These are phyloP conservation scores for Gomphus sp. DNA, from an alignment of 1,284 basidiomycete species.

Conservation along the genomic window DNA sequence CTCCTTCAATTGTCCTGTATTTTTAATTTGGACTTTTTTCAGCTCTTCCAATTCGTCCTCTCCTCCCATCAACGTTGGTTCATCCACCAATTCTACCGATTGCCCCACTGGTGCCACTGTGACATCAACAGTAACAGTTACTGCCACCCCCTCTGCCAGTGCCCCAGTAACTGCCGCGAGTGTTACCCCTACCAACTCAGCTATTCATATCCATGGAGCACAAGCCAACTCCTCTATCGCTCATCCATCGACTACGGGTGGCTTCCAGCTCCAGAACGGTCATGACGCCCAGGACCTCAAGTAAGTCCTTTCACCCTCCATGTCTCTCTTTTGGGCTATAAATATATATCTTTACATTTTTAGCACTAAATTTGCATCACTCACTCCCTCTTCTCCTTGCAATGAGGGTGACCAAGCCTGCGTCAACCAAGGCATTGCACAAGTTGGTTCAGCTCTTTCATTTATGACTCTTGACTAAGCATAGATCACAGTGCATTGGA, in stretches of 20 bases:
- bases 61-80: neutral
- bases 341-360: neutral
- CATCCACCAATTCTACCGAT: neutral
- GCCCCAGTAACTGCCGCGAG: neutral
- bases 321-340: neutral
- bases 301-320: neutral
- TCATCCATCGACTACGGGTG: neutral
- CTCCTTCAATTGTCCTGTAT: too few relatives aligned
- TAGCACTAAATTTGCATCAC: constrained; percentile 12
- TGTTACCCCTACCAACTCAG: constrained; percentile 8
- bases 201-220: neutral
- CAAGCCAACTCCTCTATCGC: neutral
- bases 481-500: constrained; percentile 19
- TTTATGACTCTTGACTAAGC: neutral
- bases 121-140: neutral
- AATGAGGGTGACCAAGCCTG: constrained; percentile 37
- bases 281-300: constrained; percentile 16
- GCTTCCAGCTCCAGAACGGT: constrained; percentile 16
- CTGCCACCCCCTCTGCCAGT: neutral
- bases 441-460: constrained; percentile 11
- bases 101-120: neutral
- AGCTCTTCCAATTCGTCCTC: neutral
- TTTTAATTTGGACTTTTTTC: neutral
- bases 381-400: constrained; percentile 11
- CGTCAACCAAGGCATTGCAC: constrained; percentile 28